phyloP scores from a whole-genome alignment of 2,329 filamentous ascomycete genomes.

The Diaporthe ampelina region DNA sequence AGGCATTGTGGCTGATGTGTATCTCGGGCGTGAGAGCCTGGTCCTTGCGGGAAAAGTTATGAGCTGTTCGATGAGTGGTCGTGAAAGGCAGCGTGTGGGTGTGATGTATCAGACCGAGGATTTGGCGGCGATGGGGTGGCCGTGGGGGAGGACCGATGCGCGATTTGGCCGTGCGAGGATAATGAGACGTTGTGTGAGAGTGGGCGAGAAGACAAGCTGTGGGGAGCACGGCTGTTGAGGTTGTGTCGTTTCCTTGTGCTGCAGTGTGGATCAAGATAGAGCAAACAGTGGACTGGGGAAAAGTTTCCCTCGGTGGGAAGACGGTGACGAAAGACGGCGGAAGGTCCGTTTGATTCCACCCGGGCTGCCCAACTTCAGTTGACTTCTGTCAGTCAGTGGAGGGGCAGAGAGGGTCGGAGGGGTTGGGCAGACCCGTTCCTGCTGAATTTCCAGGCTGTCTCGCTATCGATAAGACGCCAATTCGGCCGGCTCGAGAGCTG shows the following conservation, averaged over 20 bases:
- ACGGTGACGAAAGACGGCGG: slow-evolving; percentile 32
- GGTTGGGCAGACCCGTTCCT: slow-evolving; percentile 8
- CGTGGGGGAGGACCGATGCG: slow-evolving; percentile 27
- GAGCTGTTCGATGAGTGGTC: not conserved
- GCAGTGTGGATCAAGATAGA: slow-evolving; percentile 15
- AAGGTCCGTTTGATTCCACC: slow-evolving; percentile 23
- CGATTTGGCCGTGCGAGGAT: slow-evolving; percentile 37
- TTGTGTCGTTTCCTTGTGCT: slow-evolving; percentile 3
- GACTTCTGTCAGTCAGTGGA: slow-evolving; percentile 22
- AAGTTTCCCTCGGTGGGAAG: slow-evolving; percentile 26
- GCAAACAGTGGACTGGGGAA: slow-evolving; percentile 26
- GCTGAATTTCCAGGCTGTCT: slow-evolving; percentile 3
- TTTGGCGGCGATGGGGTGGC: not conserved
- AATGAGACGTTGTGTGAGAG: not conserved
- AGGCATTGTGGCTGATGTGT: slow-evolving; percentile 59
- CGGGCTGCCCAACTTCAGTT: not conserved
- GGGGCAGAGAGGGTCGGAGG: slow-evolving; percentile 20
- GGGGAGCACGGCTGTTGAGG: not conserved
- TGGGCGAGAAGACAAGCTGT: slow-evolving; percentile 2
- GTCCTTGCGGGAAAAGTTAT: not conserved
- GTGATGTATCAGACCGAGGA: slow-evolving; percentile 21
- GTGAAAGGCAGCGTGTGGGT: not conserved
- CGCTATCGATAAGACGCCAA: slow-evolving; percentile 35
- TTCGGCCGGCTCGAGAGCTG: slow-evolving; percentile 11
- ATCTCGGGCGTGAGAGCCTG: not conserved